Base-by-base conservation (phyloP, 202 grass and related monocot genomes). In the Brachypodium distachyon region DNA sequence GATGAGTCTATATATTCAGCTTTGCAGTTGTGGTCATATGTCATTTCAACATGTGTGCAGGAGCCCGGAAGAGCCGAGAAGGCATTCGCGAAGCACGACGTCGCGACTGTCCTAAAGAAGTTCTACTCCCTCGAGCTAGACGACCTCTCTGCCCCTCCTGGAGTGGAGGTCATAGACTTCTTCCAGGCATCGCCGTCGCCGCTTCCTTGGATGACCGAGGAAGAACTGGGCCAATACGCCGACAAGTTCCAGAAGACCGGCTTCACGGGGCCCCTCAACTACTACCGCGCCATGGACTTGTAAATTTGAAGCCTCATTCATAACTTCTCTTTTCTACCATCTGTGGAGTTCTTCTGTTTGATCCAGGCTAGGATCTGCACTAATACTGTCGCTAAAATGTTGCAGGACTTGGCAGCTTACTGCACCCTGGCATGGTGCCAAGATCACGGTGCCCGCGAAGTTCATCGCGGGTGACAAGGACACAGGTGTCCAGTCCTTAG, bases 121-220 rank as follows among this genome's bases (percentile, higher is more conserved):
- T 47, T 47, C 44, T 47, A 48, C 5, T 48, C 46, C 46, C 17
- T 7, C n/a, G 17, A 17, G n/a, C 17, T 48, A 48, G 17, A 6
- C 16, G 5, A 48, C 17, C 11, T 48, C 7, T 16, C 38, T 46
- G 89, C 82, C 50, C 89, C 78, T 17, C 58, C 82, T 72, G 85
- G 89, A 61, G 83, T 85, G 38, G 89, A 92, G 77, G 72, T 92
- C 61, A 80, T 92, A 62, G 77, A 92, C 60, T 92, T 85, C 58
- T 67, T 88, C 5, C 29, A 91, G 42, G 61, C 58, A 64, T 82
- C 73, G 6, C 55, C 73, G 0, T 79, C 81, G 9, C 64, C 67
- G 3, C 68, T 76, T 70, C 81, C 82, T 11, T 88, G 85, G 89
- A 71, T 91, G 14, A 60, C 72, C 9, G 81, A 88, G 1, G 74